A percentile compares a stretch with the other conserved stretches of the same genome.
Conservation (phyloP, 495 filamentous ascomycete species). For the Gamarada debralockiae region DNA sequence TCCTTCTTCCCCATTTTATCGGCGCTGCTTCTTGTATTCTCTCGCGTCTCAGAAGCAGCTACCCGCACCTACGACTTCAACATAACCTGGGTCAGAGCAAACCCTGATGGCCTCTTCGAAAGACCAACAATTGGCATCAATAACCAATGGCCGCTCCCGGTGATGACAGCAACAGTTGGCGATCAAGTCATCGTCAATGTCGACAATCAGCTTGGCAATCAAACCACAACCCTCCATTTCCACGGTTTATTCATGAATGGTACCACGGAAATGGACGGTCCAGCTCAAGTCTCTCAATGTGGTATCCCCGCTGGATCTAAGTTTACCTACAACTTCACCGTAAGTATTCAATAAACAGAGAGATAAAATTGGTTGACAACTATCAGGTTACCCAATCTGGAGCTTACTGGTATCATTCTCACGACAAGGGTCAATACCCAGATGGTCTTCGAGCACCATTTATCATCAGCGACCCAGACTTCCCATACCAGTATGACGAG, state of each 20-base stretch:
- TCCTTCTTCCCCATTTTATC: conserved; percentile 29
- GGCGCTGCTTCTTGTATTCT: conserved; percentile 29
- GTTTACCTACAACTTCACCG: conserved; percentile 59
- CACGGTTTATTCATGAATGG: conserved; percentile 63
- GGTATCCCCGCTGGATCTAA: conserved; percentile 32
- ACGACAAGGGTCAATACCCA: conserved; percentile 56
- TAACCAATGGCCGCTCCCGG: conserved; percentile 70
- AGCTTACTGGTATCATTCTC: conserved; percentile 74
- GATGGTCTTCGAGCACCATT: conserved; percentile 61
- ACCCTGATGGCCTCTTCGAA: conserved; percentile 68
- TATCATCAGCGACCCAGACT: conserved; percentile 54
- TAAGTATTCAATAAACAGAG: conserved; percentile 33
- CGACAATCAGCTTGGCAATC: conserved; percentile 67
- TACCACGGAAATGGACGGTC: conserved; percentile 62
- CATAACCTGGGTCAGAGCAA: conserved; percentile 74
- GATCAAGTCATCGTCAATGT: conserved; percentile 70
- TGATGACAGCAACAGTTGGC: conserved; percentile 64
- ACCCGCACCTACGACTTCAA: conserved; percentile 76
- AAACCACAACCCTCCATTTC: conserved; percentile 56
- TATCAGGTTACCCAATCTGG: conserved; percentile 52
- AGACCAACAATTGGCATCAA: conserved; percentile 79
- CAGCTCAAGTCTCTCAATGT: conserved; percentile 56
- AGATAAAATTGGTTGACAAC: neutral
- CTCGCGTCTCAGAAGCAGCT: conserved; percentile 44
- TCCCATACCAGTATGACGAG: conserved; percentile 51